phyloP scores from a whole-genome alignment of 805 yeast species.

The Saccharomycopsis javanensis region DNA sequence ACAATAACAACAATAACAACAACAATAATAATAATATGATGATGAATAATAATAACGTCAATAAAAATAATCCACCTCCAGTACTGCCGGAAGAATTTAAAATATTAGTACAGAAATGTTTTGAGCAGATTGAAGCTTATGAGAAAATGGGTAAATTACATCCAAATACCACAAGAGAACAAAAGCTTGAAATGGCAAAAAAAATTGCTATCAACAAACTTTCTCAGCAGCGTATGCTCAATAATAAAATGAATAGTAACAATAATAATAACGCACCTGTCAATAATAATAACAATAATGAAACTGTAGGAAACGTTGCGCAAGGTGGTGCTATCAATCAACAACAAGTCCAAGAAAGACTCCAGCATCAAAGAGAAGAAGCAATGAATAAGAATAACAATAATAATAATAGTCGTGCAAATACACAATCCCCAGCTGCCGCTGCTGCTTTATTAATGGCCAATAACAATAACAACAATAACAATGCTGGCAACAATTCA shows the following conservation, averaged over 20 bases:
- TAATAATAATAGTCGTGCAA: neutral
- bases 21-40: neutral
- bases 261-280: neutral
- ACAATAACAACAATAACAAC: constrained; percentile 7
- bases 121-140: constrained; percentile 7
- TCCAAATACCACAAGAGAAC: constrained; percentile 4
- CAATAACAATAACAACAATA: neutral
- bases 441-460: neutral
- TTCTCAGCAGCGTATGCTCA: constrained; percentile 4
- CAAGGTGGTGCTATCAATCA: constrained; percentile 12
- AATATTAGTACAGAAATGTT: constrained; percentile 1
- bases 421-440: neutral
- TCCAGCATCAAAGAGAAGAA: constrained; percentile 13
- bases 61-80: neutral
- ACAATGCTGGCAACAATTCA: neutral
- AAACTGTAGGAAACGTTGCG: neutral
- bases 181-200: constrained; percentile 7
- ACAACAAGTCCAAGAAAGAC: constrained; percentile 17
- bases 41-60: neutral
- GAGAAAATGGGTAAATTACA: constrained; percentile 6
- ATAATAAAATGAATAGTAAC: neutral
- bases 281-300: neutral
- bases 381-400: neutral
- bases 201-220: constrained; percentile 8
- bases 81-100: constrained; percentile 7